These are phyloP conservation scores for Lasiosphaeria hispida DNA, from an alignment of 495 filamentous ascomycete genomes.

Conservation along the genomic window DNA sequence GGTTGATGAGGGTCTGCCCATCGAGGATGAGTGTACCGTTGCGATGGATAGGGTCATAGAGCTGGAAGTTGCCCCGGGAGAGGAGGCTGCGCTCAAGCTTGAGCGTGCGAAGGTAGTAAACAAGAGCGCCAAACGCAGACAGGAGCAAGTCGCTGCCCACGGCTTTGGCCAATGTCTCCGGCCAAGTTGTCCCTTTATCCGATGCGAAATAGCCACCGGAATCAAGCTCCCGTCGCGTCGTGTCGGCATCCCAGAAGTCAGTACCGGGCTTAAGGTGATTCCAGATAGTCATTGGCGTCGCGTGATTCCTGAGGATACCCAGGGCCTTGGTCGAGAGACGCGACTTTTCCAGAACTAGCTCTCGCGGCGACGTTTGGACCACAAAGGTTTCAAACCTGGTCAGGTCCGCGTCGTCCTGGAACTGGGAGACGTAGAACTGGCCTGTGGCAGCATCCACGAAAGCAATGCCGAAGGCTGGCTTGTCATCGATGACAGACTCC, in stretches of 20 bases:
- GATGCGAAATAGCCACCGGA: conserved; percentile 76
- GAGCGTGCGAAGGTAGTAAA: conserved; percentile 80
- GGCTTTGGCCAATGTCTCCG: conserved; percentile 66
- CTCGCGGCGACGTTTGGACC: conserved; percentile 88
- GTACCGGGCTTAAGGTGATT: conserved; percentile 83
- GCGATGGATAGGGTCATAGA: conserved; percentile 92
- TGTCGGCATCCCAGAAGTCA: conserved; percentile 90
- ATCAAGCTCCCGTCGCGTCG: conserved; percentile 77
- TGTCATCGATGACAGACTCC: conserved; percentile 71
- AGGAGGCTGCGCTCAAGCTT: conserved; percentile 88
- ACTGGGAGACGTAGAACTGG: conserved; percentile 89
- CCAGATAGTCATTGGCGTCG: conserved; percentile 88
- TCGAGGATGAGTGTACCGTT: conserved; percentile 91
- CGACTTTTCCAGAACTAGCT: conserved; percentile 87
- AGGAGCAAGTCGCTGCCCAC: conserved; percentile 80
- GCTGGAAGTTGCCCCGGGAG: conserved; percentile 84
- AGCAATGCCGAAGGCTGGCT: conserved; percentile 82
- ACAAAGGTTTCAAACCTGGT: conserved; percentile 98
- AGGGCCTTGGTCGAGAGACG: conserved; percentile 79
- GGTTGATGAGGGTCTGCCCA: conserved; percentile 94
- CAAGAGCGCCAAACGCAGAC: conserved; percentile 87
- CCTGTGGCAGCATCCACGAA: conserved; percentile 97
- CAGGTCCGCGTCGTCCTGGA: conserved; percentile 86
- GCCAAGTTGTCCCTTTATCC: conserved; percentile 70
- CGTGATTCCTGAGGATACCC: conserved; percentile 95